phyloP scores from a whole-genome alignment of 2,329 filamentous ascomycete species.

The Thermomyces lanuginosus region DNA sequence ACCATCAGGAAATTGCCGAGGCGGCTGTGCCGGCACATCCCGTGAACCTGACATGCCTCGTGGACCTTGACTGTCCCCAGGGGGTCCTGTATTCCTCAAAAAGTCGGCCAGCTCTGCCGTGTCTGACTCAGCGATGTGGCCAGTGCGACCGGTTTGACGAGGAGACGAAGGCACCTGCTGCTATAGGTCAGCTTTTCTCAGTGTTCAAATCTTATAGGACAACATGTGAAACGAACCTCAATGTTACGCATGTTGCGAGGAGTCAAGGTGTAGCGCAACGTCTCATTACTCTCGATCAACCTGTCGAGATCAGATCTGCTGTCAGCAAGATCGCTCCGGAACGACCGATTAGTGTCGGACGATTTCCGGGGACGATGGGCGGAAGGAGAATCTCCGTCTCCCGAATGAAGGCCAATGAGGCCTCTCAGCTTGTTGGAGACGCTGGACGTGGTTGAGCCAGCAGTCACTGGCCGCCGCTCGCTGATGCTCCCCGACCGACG shows the following conservation, averaged over 20 bases:
- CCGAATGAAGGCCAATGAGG: constrained; percentile 19
- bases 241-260: constrained; percentile 64
- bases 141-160: constrained; percentile 15
- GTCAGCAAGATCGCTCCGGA: constrained; percentile 22
- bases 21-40: constrained; percentile 7
- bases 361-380: constrained; percentile 19
- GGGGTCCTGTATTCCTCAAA: constrained; percentile 20
- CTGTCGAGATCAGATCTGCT: constrained; percentile 59
- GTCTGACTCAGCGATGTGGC: constrained; percentile 10
- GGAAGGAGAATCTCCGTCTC: constrained; percentile 10
- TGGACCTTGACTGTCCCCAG: constrained; percentile 12
- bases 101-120: constrained; percentile 24
- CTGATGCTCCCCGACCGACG: constrained; percentile 26
- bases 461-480: constrained; percentile 24
- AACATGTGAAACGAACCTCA: constrained; percentile 39
- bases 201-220: constrained; percentile 3
- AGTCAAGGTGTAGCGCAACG: constrained; percentile 67
- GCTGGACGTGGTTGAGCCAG: constrained; percentile 25
- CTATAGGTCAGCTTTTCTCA: constrained; percentile 4
- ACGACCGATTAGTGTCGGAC: constrained; percentile 20
- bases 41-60: constrained; percentile 8
- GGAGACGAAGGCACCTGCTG: constrained; percentile 19
- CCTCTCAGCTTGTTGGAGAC: constrained; percentile 28
- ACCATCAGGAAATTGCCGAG: no score
- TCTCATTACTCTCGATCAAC: constrained; percentile 66